Evolutionary conservation across 2,329 filamentous ascomycete genomes (phyloP).

Genomic region (Hansfordia pulvinata): DNA sequence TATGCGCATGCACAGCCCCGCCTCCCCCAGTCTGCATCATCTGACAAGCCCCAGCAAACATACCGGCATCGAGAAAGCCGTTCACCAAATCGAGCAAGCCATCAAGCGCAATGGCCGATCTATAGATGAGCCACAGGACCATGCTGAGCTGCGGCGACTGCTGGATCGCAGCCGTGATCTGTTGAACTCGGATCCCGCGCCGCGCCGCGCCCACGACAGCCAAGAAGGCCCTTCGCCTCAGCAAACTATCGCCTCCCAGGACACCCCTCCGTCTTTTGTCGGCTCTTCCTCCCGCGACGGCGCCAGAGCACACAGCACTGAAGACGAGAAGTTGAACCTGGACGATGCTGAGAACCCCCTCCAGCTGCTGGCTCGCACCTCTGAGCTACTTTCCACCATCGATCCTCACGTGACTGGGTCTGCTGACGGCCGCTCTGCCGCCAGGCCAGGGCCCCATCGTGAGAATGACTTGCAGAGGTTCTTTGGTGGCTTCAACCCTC

Average conservation of each 20-base stretch:
- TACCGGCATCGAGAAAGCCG: conserved; percentile 59
- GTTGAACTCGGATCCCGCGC: conserved; percentile 12
- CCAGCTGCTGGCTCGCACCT: conserved; percentile 59
- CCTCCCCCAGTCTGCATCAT: conserved; percentile 5
- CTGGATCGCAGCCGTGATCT: conserved; percentile 31
- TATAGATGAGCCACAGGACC: conserved; percentile 25
- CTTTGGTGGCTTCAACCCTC: conserved; percentile 51
- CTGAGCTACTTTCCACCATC: conserved; percentile 38
- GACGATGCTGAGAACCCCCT: conserved; percentile 66
- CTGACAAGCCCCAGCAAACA: conserved; percentile 41
- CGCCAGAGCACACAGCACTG: conserved; percentile 18
- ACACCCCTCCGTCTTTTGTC: conserved; percentile 13
- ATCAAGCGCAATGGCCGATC: conserved; percentile 39
- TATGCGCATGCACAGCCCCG: conserved; percentile 19
- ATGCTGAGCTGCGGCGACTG: conserved; percentile 32
- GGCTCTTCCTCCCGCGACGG: conserved; percentile 14
- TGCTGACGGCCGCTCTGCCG: conserved; percentile 5
- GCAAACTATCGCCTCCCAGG: conserved; percentile 12
- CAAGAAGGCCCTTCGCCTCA: conserved; percentile 6
- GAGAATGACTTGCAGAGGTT: conserved; percentile 44
- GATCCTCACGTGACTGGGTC: conserved; percentile 12
- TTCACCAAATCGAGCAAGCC: conserved; percentile 62
- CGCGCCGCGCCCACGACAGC: conserved; percentile 7
- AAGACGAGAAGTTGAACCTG: conserved; percentile 30
- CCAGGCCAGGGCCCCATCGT: conserved; percentile 14